Evolutionary conservation across 2,329 filamentous ascomycete species (phyloP).

Genomic region (Fusarium sp.): DNA sequence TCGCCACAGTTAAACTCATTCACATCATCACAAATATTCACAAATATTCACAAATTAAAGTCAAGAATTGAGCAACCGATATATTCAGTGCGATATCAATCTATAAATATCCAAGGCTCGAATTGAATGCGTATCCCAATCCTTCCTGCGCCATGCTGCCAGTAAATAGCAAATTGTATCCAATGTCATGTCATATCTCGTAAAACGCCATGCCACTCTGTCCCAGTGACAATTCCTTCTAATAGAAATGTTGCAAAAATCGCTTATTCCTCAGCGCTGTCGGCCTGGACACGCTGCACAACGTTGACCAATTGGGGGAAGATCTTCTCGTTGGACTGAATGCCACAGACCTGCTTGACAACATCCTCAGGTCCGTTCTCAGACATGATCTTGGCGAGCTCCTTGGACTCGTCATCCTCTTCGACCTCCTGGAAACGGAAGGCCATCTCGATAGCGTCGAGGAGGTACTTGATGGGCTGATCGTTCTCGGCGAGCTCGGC

Average conservation of each 20-base stretch:
- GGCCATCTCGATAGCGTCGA: constrained; percentile 89
- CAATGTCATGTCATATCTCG: constrained; percentile 39
- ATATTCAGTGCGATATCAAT: constrained; percentile 35
- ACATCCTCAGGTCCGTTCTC: constrained; percentile 78
- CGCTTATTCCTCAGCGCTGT: constrained; percentile 59
- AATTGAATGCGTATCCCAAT: constrained; percentile 27
- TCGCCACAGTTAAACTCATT: background rate
- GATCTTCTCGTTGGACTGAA: constrained; percentile 81
- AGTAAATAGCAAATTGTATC: constrained; percentile 20
- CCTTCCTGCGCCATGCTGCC: constrained; percentile 44
- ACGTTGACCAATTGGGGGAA: constrained; percentile 79
- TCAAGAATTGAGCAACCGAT: constrained; percentile 20
- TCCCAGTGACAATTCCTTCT: constrained; percentile 21
- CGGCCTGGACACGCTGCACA: constrained; percentile 86
- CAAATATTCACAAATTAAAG: background rate
- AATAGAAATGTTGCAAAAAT: background rate
- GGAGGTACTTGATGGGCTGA: constrained; percentile 76
- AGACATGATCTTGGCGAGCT: constrained; percentile 88
- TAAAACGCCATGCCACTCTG: constrained; percentile 41
- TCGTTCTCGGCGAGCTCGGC: constrained; percentile 87
- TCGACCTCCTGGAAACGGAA: constrained; percentile 96
- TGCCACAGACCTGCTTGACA: constrained; percentile 82
- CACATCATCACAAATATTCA: background rate
- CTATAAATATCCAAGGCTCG: constrained; percentile 16
- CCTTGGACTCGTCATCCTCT: constrained; percentile 87